Evolutionary conservation across 2,329 filamentous ascomycete species (phyloP).

Genomic region (Epichloe uncinata): DNA sequence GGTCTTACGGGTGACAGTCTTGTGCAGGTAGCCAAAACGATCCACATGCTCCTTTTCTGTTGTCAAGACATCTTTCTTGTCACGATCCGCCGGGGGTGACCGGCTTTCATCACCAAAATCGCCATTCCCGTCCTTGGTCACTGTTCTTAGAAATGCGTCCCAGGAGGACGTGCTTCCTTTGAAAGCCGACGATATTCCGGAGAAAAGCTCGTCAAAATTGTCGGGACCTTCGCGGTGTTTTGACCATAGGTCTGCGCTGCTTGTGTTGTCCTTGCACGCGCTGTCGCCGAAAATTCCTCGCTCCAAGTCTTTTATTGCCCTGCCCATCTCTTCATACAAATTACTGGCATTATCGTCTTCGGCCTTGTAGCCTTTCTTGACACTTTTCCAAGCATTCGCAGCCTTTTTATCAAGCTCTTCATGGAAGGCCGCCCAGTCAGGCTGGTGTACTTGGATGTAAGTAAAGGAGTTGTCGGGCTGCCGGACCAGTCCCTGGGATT

Average conservation of each 20-base stretch:
- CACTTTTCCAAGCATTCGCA: slow-evolving; percentile 15
- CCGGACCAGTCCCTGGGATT: slow-evolving; percentile 24
- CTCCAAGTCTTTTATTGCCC: slow-evolving; percentile 7
- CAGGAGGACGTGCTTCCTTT: slow-evolving; percentile 25
- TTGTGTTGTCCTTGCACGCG: background rate
- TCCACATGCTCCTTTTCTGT: slow-evolving; percentile 29
- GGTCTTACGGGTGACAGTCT: slow-evolving; percentile 26
- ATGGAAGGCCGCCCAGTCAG: slow-evolving; percentile 18
- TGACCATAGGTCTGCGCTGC: background rate
- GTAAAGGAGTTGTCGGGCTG: slow-evolving; percentile 14
- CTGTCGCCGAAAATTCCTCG: slow-evolving; percentile 3
- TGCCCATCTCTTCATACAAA: slow-evolving; percentile 7
- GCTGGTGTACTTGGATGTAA: slow-evolving; percentile 7
- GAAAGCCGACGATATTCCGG: slow-evolving; percentile 23
- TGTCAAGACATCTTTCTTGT: slow-evolving; percentile 21
- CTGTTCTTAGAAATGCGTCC: slow-evolving; percentile 25
- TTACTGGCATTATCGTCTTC: slow-evolving; percentile 6
- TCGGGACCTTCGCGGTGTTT: slow-evolving; percentile 12
- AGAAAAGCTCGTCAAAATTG: slow-evolving; percentile 30
- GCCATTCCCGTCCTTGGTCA: slow-evolving; percentile 12
- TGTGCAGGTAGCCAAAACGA: slow-evolving; percentile 28
- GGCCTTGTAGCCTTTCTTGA: slow-evolving; percentile 6
- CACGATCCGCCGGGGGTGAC: slow-evolving; percentile 7
- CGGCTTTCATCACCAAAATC: slow-evolving; percentile 6
- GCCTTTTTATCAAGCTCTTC: slow-evolving; percentile 17